These are phyloP conservation scores for Fibroporia radiculosa DNA, from an alignment of 768 basidiomycete species.

Conservation along the genomic window DNA sequence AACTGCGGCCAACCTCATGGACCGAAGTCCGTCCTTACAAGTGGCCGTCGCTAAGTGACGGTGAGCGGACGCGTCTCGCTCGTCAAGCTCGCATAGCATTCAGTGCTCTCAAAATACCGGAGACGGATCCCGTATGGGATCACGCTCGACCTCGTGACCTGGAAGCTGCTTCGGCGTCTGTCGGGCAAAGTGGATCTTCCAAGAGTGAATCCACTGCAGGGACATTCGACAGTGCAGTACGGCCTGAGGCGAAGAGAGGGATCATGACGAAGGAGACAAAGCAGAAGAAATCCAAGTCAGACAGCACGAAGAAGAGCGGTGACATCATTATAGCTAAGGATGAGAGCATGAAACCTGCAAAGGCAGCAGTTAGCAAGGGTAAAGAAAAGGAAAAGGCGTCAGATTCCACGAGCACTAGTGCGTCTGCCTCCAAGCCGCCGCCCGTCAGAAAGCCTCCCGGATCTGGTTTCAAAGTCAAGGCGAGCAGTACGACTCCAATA, in stretches of 20 bases:
- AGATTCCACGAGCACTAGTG: conserved; percentile 6
- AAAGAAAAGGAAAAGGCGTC: conserved; percentile 11
- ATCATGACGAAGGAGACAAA: conserved; percentile 28
- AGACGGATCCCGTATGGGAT: conserved; percentile 57
- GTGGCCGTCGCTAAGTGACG: conserved; percentile 42
- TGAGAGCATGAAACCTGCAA: conserved; percentile 27
- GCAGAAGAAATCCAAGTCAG: conserved; percentile 15
- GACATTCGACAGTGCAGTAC: conserved; percentile 3
- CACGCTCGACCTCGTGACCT: conserved; percentile 34
- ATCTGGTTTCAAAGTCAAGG: conserved; percentile 37
- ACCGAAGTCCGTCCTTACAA: conserved; percentile 63
- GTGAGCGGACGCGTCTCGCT: conserved; percentile 42
- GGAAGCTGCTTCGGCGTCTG: not conserved
- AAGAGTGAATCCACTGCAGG: conserved; percentile 1
- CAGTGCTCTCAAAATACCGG: conserved; percentile 43
- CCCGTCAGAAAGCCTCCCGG: conserved; percentile 34
- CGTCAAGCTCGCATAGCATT: conserved; percentile 44
- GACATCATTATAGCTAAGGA: conserved; percentile 39
- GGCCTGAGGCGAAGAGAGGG: conserved; percentile 32
- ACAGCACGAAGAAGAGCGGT: conserved; percentile 8
- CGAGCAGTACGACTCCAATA: conserved; percentile 19
- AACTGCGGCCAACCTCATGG: conserved; percentile 53
- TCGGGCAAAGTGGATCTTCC: conserved; percentile 1
- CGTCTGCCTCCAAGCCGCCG: conserved; percentile 9
- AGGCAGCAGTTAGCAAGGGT: conserved; percentile 9